phyloP scores from a whole-genome alignment of 805 yeast species.

The Saturnispora ahearnii region DNA sequence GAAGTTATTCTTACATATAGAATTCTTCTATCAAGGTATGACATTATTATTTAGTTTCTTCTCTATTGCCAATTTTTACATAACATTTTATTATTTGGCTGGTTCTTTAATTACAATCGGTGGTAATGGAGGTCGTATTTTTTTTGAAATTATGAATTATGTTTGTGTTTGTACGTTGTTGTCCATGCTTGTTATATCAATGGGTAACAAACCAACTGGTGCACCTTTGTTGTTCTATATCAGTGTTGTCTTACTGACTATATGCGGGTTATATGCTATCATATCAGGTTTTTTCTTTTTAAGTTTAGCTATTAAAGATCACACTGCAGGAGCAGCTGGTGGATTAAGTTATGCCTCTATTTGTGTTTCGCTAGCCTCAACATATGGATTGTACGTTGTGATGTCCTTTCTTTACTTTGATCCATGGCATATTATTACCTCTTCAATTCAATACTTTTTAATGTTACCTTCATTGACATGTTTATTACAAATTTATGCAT shows the following conservation, averaged over 20 bases:
- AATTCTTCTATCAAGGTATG: conserved; percentile 80
- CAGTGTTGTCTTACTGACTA: conserved; percentile 61
- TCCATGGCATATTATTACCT: conserved; percentile 93
- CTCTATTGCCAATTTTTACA: conserved; percentile 82
- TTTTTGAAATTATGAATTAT: conserved; percentile 81
- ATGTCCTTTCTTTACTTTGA: conserved; percentile 82
- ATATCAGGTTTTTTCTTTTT: conserved; percentile 79
- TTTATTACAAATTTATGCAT: conserved; percentile 89
- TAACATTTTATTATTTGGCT: conserved; percentile 87
- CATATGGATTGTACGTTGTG: conserved; percentile 80
- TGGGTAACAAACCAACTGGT: conserved; percentile 98
- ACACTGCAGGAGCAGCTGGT: conserved; percentile 31
- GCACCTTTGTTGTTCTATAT: conserved; percentile 69
- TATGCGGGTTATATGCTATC: conserved; percentile 76
- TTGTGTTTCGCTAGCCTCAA: conserved; percentile 76
- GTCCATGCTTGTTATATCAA: conserved; percentile 83
- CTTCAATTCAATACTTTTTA: conserved; percentile 79
- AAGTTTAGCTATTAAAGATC: conserved; percentile 39
- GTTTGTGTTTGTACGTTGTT: conserved; percentile 73
- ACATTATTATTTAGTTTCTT: conserved; percentile 83
- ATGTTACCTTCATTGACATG: conserved; percentile 89
- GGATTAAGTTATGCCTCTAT: conserved; percentile 57
- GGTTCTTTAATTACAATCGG: conserved; percentile 66
- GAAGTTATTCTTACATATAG: conserved; percentile 74
- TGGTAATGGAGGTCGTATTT: conserved; percentile 67